Conservation (phyloP, 352 stramenopile species). For the Phytopythium kandeliae region DNA sequence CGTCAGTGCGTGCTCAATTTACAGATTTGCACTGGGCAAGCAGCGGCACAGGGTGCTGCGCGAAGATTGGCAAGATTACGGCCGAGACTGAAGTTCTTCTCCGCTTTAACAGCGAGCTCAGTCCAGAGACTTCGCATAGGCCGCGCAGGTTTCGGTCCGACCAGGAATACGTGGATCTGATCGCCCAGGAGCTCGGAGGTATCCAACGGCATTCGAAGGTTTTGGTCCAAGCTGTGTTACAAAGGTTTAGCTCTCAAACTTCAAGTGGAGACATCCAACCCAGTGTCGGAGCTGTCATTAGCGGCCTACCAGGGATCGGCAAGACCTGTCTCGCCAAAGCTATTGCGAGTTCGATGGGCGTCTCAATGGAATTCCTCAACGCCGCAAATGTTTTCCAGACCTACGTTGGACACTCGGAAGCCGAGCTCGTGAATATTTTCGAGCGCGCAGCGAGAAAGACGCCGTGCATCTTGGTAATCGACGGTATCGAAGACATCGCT, state of each 20-base stretch:
- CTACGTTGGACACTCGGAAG: conserved; percentile 88
- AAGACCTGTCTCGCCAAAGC: conserved; percentile 57
- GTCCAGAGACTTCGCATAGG: too few species aligned
- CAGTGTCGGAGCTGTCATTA: conserved; percentile 57
- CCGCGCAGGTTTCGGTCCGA: not conserved
- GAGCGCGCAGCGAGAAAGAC: conserved; percentile 33
- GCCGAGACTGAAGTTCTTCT: not conserved
- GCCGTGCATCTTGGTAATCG: conserved; percentile 76
- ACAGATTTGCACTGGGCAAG: not conserved
- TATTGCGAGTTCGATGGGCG: conserved; percentile 28
- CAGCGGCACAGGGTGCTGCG: not conserved
- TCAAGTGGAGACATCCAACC: not conserved
- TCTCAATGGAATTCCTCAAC: conserved; percentile 46
- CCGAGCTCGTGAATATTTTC: conserved; percentile 56
- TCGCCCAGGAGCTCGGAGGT: not conserved
- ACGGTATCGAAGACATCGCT: conserved; percentile 90
- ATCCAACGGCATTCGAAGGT: not conserved
- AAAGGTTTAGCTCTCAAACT: not conserved
- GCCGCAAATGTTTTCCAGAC: conserved; percentile 95
- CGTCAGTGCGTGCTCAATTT: not conserved
- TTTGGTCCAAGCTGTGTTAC: not conserved
- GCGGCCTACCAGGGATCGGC: conserved; percentile 61
- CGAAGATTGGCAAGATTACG: not conserved
- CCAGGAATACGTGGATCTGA: not conserved
- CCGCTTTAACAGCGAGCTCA: not conserved